phyloP scores from a whole-genome alignment of 768 basidiomycete genomes.

The Rhodotorula paludigena region DNA sequence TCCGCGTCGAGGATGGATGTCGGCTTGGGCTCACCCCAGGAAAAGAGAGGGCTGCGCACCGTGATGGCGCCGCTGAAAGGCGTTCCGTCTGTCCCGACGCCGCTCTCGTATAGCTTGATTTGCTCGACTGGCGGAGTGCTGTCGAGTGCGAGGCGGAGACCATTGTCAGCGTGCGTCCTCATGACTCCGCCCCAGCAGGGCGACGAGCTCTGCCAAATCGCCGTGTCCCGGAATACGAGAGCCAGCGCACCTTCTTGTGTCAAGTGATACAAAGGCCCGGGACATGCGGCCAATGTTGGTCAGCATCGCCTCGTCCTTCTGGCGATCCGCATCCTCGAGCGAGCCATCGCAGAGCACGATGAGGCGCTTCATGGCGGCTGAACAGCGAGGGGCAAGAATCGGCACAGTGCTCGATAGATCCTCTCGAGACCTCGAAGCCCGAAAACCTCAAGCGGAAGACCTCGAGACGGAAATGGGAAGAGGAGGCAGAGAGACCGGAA shows the following conservation, averaged over 20 bases:
- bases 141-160: not conserved
- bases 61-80: constrained; percentile 5
- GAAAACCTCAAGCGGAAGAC: too few species aligned
- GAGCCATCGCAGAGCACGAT: constrained; percentile 27
- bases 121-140: constrained; percentile 4
- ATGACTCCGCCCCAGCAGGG: too few species aligned
- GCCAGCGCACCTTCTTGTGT: not conserved
- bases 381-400: not conserved
- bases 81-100: constrained; percentile 20
- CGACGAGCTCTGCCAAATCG: too few species aligned
- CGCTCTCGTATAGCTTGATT: constrained; percentile 27
- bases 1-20: too few species aligned
- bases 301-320: not conserved
- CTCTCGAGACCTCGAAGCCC: too few species aligned
- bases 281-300: constrained; percentile 15
- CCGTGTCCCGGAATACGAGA: too few species aligned
- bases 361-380: constrained; percentile 22
- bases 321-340: constrained; percentile 15
- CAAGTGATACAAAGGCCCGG: constrained; percentile 9
- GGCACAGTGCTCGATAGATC: too few species aligned
- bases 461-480: too few species aligned
- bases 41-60: not conserved
- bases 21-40: too few species aligned
- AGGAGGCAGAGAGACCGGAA: too few species aligned
- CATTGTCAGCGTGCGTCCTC: not conserved